phyloP scores from a whole-genome alignment of 331 rosid genomes.

The Malus hybrid region DNA sequence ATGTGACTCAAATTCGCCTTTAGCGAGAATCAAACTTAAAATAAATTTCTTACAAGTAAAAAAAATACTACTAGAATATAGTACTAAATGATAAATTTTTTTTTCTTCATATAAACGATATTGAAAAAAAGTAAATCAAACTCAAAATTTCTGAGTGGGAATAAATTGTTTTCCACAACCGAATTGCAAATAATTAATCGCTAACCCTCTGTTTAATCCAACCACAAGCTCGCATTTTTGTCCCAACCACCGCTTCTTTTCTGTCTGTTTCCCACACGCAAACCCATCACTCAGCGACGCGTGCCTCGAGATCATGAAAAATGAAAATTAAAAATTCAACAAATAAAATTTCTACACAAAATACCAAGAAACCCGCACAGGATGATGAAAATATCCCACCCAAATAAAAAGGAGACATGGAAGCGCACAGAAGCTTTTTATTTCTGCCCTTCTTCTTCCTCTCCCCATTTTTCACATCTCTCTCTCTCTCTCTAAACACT shows the following conservation, averaged over 20 bases:
- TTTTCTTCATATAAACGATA: no score
- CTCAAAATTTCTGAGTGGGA: no score
- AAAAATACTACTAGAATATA: no score
- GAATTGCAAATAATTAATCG: no score
- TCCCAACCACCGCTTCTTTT: neutral
- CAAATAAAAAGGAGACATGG: neutral
- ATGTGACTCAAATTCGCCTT: no score
- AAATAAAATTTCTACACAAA: neutral
- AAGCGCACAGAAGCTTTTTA: neutral
- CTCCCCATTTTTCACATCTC: neutral
- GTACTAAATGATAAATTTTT: no score
- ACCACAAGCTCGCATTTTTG: neutral
- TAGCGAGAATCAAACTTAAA: no score
- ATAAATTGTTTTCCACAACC: no score
- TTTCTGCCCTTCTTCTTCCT: neutral
- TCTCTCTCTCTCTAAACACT: neutral
- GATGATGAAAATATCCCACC: neutral
- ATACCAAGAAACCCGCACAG: neutral
- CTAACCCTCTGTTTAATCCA: neutral
- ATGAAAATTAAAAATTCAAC: neutral
- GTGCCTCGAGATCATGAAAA: constrained; percentile 20
- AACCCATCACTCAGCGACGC: constrained; percentile 21
- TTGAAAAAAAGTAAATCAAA: no score
- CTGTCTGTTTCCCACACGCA: constrained; percentile 24
- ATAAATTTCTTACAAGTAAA: no score